Conservation (phyloP, 31 red algal genomes). For the Odonthalia washingtoniensis region DNA sequence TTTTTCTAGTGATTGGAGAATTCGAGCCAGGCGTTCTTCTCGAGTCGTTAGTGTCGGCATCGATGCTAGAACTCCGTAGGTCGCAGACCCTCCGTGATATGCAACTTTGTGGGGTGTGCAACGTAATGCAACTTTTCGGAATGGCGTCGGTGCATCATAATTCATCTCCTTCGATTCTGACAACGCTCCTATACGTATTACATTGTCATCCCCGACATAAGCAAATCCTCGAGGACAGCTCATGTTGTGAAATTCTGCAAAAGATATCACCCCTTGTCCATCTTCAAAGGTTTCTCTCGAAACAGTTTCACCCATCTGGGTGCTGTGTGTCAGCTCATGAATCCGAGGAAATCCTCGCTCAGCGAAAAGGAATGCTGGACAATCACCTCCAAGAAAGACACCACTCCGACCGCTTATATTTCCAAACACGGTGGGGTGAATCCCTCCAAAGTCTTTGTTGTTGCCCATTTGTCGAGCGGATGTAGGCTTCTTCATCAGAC, state of each 20-base stretch:
- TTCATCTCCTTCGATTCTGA: conserved; percentile 56
- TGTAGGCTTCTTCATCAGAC: conserved; percentile 41
- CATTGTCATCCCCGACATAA: conserved; percentile 63
- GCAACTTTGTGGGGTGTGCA: conserved; percentile 84
- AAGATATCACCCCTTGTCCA: conserved; percentile 54
- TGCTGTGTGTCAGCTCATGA: conserved; percentile 65
- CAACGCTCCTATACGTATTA: conserved; percentile 72
- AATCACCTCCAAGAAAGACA: conserved; percentile 62
- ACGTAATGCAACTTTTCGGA: conserved; percentile 72
- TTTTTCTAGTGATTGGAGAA: conserved; percentile 82
- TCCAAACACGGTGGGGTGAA: conserved; percentile 31
- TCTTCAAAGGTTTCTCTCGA: conserved; percentile 55
- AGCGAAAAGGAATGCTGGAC: conserved; percentile 80
- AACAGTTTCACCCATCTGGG: conserved; percentile 8
- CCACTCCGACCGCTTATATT: conserved; percentile 82
- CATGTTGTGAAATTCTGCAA: conserved; percentile 87
- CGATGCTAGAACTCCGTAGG: conserved; percentile 79
- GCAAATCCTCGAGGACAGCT: conserved; percentile 87
- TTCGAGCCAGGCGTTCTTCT: conserved; percentile 75
- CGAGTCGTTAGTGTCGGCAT: conserved; percentile 80
- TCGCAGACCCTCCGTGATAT: conserved; percentile 77
- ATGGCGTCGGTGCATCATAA: conserved; percentile 75
- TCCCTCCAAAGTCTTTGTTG: conserved; percentile 6
- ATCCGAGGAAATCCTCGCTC: conserved; percentile 82
- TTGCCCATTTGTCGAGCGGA: background rate